Evolutionary conservation across 805 yeast species (phyloP), one percentile per base, ranked within the genome.

Genomic region (Wickerhamomyces sydowiorum): DNA sequence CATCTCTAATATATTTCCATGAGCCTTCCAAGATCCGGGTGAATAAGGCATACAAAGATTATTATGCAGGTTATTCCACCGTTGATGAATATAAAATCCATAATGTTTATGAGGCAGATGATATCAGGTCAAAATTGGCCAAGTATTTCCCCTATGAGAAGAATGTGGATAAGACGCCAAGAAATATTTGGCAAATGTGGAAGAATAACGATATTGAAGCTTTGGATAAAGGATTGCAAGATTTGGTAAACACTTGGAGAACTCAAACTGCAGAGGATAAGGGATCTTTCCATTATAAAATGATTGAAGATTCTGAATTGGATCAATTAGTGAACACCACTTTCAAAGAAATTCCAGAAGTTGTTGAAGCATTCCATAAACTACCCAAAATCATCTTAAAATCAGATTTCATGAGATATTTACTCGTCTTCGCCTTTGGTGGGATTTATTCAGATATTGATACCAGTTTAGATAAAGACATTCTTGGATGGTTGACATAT

Each of bases 391-490:
- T 70, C 18, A 69, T 77, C 22, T 60, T 76, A 36, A 66, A 64
- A 48, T 73, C 69, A 65, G 81, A 76, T 50, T 75, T 76, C 41
- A 66, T 75, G 56, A 65, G 77, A 39, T 77, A 75, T 54, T 56
- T 76, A 47, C 62, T 76, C 12, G 51, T 75, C 10, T 75, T 52
- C 44, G 70, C 78, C 7, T 61, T 64, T 41, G 84, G 84, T 36
- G 84, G 84, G 18, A 67, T 75, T 17, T 78, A 78, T 53, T 74
- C 82, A 2, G 83, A 78, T 53, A 73, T 78, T 33, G 84, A 78
- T 54, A 77, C 82, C 2, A 66, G 64, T 41, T 73, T 79, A 21
- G 65, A 73, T 42, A 77, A 71, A 44, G 80, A 80, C 2, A 66
- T 75, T 32, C 76, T 75, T 12, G 72, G 75, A 41, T 78, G 84